Evolutionary conservation across 2,329 filamentous ascomycete species (phyloP).

Genomic region (Alternaria gaisen): DNA sequence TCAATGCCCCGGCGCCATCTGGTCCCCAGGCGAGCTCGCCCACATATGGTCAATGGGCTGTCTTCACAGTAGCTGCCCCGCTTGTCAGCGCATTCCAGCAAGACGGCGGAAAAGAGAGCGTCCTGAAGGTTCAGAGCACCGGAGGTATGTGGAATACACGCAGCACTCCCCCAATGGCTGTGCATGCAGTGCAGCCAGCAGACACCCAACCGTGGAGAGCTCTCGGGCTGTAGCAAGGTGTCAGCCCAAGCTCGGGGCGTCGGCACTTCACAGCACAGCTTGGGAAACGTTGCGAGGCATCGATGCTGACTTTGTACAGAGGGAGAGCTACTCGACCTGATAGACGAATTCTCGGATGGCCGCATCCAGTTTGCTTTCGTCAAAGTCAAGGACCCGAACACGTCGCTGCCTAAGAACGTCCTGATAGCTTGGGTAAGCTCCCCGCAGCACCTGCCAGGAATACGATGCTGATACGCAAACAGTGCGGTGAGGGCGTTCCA

Average conservation of each 20-base stretch:
- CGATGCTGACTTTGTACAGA: conserved; percentile 63
- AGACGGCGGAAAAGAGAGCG: conserved; percentile 87
- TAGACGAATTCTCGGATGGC: conserved; percentile 97
- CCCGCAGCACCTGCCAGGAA: not conserved
- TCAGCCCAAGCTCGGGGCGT: conserved; percentile 26
- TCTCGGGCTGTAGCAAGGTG: conserved; percentile 6
- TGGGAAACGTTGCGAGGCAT: not conserved
- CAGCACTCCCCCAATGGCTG: conserved; percentile 12
- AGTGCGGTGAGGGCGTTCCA: conserved; percentile 96
- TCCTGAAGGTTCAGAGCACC: conserved; percentile 91
- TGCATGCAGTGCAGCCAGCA: not conserved
- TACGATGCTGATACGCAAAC: conserved; percentile 22
- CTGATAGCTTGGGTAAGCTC: conserved; percentile 81
- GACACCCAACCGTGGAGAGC: conserved; percentile 1
- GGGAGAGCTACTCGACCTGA: conserved; percentile 86
- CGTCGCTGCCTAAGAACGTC: conserved; percentile 85
- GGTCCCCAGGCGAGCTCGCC: conserved; percentile 71
- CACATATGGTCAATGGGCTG: conserved; percentile 90
- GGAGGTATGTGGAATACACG: conserved; percentile 68
- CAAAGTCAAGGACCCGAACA: conserved; percentile 96
- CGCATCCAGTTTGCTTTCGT: conserved; percentile 96
- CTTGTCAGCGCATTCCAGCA: conserved; percentile 90
- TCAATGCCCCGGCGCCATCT: conserved; percentile 67
- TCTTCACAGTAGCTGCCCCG: conserved; percentile 92
- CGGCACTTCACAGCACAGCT: conserved; percentile 8